Conservation (phyloP, 2,329 filamentous ascomycete genomes). For the Sporothrix luriei region DNA sequence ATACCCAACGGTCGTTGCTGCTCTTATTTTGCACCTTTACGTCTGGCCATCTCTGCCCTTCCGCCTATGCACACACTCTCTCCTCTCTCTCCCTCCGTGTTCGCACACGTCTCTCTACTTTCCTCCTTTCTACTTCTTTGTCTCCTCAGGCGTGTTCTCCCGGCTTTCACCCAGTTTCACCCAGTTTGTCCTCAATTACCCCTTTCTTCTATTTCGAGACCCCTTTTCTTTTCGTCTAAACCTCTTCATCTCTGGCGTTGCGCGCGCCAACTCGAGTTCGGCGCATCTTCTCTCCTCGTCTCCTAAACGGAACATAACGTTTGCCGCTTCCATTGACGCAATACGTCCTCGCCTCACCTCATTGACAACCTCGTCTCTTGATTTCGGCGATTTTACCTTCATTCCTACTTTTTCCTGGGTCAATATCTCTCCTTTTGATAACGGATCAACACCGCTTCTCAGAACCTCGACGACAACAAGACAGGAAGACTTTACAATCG, state of each 20-base stretch:
- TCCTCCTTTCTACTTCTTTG: constrained; percentile 15
- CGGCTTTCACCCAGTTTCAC: background rate
- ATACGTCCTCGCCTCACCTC: constrained; percentile 1
- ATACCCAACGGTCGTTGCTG: constrained; percentile 29
- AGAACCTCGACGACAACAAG: constrained; percentile 7
- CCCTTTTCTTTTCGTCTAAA: constrained; percentile 3
- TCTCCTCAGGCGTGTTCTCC: background rate
- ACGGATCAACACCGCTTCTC: background rate
- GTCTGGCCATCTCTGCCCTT: background rate
- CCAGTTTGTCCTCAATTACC: background rate
- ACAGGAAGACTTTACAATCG: background rate
- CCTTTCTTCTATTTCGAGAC: constrained; percentile 2
- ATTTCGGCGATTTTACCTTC: background rate
- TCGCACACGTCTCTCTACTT: constrained; percentile 10
- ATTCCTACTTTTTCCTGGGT: background rate
- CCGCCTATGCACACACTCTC: background rate
- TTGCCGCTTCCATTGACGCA: constrained; percentile 8
- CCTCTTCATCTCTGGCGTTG: background rate
- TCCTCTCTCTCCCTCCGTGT: background rate
- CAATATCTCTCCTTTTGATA: background rate
- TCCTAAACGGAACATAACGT: background rate
- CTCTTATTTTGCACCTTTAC: constrained; percentile 4
- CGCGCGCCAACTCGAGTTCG: constrained; percentile 18
- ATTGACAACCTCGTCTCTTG: constrained; percentile 3
- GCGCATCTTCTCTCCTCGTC: constrained; percentile 11